Evolutionary conservation across 805 yeast species (phyloP), one percentile per base, ranked within the genome.

Genomic region (Nakazawaea peltata): DNA sequence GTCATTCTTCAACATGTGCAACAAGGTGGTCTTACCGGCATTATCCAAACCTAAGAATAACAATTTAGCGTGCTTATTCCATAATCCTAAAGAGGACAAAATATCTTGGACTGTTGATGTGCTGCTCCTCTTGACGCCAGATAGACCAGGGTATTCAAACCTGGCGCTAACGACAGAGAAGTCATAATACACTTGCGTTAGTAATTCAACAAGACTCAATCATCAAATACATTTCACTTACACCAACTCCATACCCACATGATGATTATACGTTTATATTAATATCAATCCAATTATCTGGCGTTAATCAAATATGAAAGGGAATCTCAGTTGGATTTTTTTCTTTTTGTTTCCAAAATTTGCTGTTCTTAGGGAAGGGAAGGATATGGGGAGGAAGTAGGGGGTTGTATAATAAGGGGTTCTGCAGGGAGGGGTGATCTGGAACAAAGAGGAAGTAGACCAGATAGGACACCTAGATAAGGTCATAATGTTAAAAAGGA

Each of bases 1-100:
- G 63, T 92, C 99, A 56, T 92, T 92, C 67, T 74, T 83, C 49
- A 83, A 65, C 85, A 83, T 83, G 55, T 83, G 92, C 47, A 83
- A 64, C 45, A 83, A 61, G 17, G 95, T 85, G 37, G 98, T 90
- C 63, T 92, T 92, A 56, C 98, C 98, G 30, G 98, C 98, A 51
- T 92, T 92, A 61, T 92, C 98, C 43, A 92, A 77, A 42, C 98
- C 98, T 49, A 92, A 72, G 72, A 92, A 92, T 55, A 92, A 72
- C 52, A 92, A 71, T 66, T 94, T 86, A 65, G 96, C 96, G 59
- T 90, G 97, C 61, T 92, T 87, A 71, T 90, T 92, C 80, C 85
- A 74, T 46, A 83, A 66, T 45, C 94, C 94, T 34, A 83, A 67
- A 37, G 85, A 78, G 51, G 88, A 79, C 46, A 83, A 66, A 43